These are phyloP conservation scores for Cytospora paraplurivora DNA, from an alignment of 2,329 filamentous ascomycete genomes.

Conservation along the genomic window DNA sequence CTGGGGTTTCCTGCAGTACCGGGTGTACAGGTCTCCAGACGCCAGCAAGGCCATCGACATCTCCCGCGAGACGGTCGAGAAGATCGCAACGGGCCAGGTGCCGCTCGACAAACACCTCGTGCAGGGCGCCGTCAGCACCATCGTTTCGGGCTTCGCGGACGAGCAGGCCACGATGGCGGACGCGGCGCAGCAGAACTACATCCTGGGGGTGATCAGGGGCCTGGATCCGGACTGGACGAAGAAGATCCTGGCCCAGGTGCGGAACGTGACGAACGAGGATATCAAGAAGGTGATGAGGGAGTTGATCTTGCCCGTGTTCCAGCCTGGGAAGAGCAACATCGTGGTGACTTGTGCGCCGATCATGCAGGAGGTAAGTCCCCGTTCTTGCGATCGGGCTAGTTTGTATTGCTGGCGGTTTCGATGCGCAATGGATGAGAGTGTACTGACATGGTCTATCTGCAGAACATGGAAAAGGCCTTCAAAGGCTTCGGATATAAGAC, in stretches of 20 bases:
- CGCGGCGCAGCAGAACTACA: constrained; percentile 82
- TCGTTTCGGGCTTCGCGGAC: constrained; percentile 84
- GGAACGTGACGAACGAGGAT: constrained; percentile 73
- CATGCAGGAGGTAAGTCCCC: constrained; percentile 73
- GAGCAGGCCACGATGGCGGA: constrained; percentile 83
- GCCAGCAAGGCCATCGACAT: constrained; percentile 82
- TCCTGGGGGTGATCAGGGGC: constrained; percentile 75
- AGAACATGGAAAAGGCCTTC: constrained; percentile 78
- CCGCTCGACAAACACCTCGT: constrained; percentile 79
- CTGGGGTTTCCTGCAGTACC: constrained; percentile 78
- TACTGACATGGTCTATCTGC: constrained; percentile 15
- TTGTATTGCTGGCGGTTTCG: not conserved
- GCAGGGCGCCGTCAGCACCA: constrained; percentile 86
- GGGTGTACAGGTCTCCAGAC: constrained; percentile 88
- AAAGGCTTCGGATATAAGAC: constrained; percentile 76
- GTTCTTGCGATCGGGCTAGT: not conserved
- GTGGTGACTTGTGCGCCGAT: constrained; percentile 85
- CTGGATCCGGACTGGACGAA: constrained; percentile 78
- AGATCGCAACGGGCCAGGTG: constrained; percentile 70
- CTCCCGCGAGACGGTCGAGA: constrained; percentile 72
- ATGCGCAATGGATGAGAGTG: not conserved
- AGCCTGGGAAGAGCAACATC: constrained; percentile 77
- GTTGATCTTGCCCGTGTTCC: constrained; percentile 78
- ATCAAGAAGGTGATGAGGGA: constrained; percentile 74
- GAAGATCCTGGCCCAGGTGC: constrained; percentile 74